These are phyloP conservation scores for Pulveroboletus ravenelii DNA, from an alignment of 768 basidiomycete genomes.

Conservation along the genomic window DNA sequence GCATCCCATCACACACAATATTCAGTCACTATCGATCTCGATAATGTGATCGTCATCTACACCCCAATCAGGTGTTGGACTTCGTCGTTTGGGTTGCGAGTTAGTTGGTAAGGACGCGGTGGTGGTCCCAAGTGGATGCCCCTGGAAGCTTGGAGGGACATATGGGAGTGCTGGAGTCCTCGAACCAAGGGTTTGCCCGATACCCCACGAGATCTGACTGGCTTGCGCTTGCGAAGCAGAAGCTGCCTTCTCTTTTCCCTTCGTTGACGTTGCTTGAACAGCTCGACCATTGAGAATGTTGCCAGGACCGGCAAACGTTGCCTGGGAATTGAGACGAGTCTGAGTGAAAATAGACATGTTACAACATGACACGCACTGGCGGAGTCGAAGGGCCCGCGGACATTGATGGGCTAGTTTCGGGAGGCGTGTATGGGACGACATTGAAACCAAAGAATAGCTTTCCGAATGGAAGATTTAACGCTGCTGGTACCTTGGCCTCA, in stretches of 20 bases:
- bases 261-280: constrained; percentile 33
- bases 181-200: constrained; percentile 49
- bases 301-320: constrained; percentile 62
- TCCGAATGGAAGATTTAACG: constrained; percentile 86
- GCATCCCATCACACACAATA: not conserved
- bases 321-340: constrained; percentile 18
- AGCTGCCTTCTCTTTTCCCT: constrained; percentile 52
- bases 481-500: constrained; percentile 78
- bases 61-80: constrained; percentile 76
- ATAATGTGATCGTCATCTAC: constrained; percentile 84
- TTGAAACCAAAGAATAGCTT: constrained; percentile 97
- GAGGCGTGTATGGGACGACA: constrained; percentile 61
- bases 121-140: constrained; percentile 42
- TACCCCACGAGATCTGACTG: constrained; percentile 36
- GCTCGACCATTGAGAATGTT: constrained; percentile 59
- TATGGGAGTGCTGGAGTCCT: constrained; percentile 16
- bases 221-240: constrained; percentile 30
- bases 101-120: constrained; percentile 31
- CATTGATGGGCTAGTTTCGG: constrained; percentile 29
- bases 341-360: not conserved
- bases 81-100: constrained; percentile 40
- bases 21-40: constrained; percentile 76
- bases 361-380: constrained; percentile 22
- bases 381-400: constrained; percentile 28
- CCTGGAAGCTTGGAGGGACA: constrained; percentile 31